Conservation (phyloP, 768 basidiomycete species). For the Leccinum subgranulosum region DNA sequence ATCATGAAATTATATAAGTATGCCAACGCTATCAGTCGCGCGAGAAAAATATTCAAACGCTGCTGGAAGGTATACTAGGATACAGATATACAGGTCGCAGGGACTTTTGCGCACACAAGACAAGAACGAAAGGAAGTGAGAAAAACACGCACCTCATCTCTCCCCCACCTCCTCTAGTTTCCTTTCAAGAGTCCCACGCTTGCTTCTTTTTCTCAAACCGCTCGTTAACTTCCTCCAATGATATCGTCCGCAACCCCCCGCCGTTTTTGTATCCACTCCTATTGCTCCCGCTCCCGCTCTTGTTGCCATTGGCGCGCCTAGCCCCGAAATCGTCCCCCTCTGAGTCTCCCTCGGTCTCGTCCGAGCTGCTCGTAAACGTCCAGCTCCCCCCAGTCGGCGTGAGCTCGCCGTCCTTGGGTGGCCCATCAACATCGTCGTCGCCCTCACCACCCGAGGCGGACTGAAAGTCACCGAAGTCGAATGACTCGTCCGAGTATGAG, state of each 20-base stretch:
- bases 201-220: constrained; percentile 18
- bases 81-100: constrained; percentile 1
- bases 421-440: not conserved
- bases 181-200: constrained; percentile 14
- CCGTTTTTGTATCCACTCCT: constrained; percentile 12
- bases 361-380: constrained; percentile 54
- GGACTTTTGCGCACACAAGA: not conserved
- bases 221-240: constrained; percentile 23
- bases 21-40: constrained; percentile 12
- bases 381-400: constrained; percentile 70
- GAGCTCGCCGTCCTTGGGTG: constrained; percentile 38
- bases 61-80: constrained; percentile 18
- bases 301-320: not conserved
- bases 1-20: constrained; percentile 10
- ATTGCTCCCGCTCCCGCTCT: not conserved
- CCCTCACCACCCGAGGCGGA: constrained; percentile 24
- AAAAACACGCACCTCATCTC: not conserved
- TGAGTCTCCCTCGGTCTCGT: constrained; percentile 25
- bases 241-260: constrained; percentile 26
- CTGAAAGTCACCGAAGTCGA: constrained; percentile 82
- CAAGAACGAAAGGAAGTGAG: not conserved
- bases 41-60: not conserved
- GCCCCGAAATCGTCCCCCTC: constrained; percentile 33
- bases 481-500: constrained; percentile 62
- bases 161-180: not conserved